A percentile compares a stretch with the other conserved stretches of the same genome.
Conservation (phyloP, 2,329 filamentous ascomycete genomes). For the Botrytis paeoniae region DNA sequence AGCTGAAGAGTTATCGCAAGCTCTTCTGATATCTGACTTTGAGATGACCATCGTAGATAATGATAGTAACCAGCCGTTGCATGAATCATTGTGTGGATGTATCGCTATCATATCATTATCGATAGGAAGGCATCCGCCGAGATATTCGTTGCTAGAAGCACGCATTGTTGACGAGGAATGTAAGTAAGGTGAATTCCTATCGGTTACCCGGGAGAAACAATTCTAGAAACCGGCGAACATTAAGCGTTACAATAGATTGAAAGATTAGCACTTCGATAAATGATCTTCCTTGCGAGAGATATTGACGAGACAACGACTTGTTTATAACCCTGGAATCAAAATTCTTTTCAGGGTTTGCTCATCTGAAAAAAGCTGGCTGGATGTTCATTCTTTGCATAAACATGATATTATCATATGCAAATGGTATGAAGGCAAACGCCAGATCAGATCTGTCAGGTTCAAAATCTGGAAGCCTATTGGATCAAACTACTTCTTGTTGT, state of each 20-base stretch:
- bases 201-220: conserved; percentile 14
- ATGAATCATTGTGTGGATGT: conserved; percentile 12
- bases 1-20: neutral
- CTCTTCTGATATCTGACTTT: conserved; percentile 9
- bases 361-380: conserved; percentile 14
- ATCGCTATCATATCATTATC: conserved; percentile 21
- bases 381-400: conserved; percentile 14
- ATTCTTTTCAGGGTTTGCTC: neutral
- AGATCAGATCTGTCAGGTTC: conserved; percentile 14
- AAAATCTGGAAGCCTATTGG: conserved; percentile 5
- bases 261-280: conserved; percentile 11
- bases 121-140: conserved; percentile 12
- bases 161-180: conserved; percentile 18
- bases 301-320: conserved; percentile 19
- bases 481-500: neutral
- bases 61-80: conserved; percentile 15
- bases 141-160: conserved; percentile 11
- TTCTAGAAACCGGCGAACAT: neutral
- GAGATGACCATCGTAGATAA: conserved; percentile 19
- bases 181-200: conserved; percentile 17
- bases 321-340: conserved; percentile 16
- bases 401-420: conserved; percentile 12
- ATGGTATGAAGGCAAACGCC: conserved; percentile 5
- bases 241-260: neutral
- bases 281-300: conserved; percentile 3